Evolutionary conservation across 2,329 filamentous ascomycete species (phyloP).

Genomic region (Tolypocladium pustulatum): DNA sequence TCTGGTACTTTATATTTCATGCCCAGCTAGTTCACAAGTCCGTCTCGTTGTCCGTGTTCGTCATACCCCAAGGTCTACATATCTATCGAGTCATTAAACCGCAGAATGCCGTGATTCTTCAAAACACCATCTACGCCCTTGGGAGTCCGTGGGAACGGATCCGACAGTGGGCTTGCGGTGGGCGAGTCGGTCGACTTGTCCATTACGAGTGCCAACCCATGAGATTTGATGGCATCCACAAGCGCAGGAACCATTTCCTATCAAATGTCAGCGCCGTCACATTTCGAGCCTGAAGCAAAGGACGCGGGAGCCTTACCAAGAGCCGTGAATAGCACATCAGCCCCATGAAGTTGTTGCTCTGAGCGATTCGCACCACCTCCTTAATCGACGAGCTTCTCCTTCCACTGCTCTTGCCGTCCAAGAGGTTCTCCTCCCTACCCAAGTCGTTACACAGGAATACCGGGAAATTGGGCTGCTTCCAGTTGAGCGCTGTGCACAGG

Average conservation of each 20-base stretch:
- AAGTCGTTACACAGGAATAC: slow-evolving; percentile 93
- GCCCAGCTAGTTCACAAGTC: neutral
- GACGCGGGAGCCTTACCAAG: slow-evolving; percentile 49
- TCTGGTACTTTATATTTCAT: neutral
- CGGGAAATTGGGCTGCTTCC: slow-evolving; percentile 98
- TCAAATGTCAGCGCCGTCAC: slow-evolving; percentile 8
- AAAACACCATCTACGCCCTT: slow-evolving; percentile 82
- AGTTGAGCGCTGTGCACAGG: slow-evolving; percentile 89
- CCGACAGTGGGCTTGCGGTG: slow-evolving; percentile 26
- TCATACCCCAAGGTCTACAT: slow-evolving; percentile 27
- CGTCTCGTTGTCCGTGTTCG: neutral
- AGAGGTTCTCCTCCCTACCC: slow-evolving; percentile 46
- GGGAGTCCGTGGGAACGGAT: slow-evolving; percentile 52
- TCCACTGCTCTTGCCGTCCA: slow-evolving; percentile 44
- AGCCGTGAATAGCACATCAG: slow-evolving; percentile 81
- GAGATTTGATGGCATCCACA: slow-evolving; percentile 86
- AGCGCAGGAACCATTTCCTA: slow-evolving; percentile 89
- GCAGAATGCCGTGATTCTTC: slow-evolving; percentile 74
- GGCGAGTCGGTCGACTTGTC: slow-evolving; percentile 61
- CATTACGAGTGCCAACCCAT: slow-evolving; percentile 82
- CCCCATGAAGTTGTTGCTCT: slow-evolving; percentile 97
- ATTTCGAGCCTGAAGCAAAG: no score
- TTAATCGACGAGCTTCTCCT: slow-evolving; percentile 78
- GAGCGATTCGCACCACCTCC: slow-evolving; percentile 84
- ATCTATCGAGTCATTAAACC: slow-evolving; percentile 89